These are phyloP conservation scores for Acrocalymma vagum DNA, from an alignment of 2,329 filamentous ascomycete genomes.

Conservation along the genomic window DNA sequence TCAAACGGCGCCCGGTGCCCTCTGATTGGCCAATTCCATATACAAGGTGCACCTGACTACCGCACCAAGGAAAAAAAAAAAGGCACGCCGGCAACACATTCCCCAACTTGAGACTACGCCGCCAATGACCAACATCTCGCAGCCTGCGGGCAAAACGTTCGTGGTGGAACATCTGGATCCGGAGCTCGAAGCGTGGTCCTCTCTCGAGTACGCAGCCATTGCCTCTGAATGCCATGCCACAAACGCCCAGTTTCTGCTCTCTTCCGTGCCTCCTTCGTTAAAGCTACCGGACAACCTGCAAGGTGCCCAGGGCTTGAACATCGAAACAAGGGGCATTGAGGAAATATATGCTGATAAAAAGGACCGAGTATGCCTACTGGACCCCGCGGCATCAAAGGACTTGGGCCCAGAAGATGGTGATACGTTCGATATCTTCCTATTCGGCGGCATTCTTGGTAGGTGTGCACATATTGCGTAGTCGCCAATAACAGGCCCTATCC, in stretches of 20 bases:
- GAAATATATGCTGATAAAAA: conserved; percentile 78
- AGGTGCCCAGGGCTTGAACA: conserved; percentile 68
- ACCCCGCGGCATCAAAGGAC: conserved; percentile 84
- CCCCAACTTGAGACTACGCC: conserved; percentile 22
- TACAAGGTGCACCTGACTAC: conserved; percentile 24
- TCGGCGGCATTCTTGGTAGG: conserved; percentile 92
- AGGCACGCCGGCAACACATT: conserved; percentile 21
- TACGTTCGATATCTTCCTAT: conserved; percentile 88
- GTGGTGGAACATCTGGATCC: conserved; percentile 97
- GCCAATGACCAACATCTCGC: conserved; percentile 35
- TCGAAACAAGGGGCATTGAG: conserved; percentile 82
- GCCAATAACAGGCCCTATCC: conserved; percentile 1
- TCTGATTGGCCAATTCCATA: conserved; percentile 33
- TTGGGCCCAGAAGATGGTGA: conserved; percentile 83
- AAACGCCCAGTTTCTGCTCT: conserved; percentile 78
- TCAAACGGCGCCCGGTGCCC: not conserved
- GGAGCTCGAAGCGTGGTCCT: conserved; percentile 92
- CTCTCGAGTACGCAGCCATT: conserved; percentile 90
- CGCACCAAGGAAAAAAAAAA: conserved; percentile 21
- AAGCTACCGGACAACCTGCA: conserved; percentile 67
- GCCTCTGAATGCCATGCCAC: conserved; percentile 77
- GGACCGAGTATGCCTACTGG: conserved; percentile 83
- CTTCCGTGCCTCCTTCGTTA: conserved; percentile 77
- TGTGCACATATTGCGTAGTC: conserved; percentile 4
- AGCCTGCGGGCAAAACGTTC: conserved; percentile 71